Evolutionary conservation across 164 flowering plant species (phyloP).

Genomic region (Nymphaea thermarum): DNA sequence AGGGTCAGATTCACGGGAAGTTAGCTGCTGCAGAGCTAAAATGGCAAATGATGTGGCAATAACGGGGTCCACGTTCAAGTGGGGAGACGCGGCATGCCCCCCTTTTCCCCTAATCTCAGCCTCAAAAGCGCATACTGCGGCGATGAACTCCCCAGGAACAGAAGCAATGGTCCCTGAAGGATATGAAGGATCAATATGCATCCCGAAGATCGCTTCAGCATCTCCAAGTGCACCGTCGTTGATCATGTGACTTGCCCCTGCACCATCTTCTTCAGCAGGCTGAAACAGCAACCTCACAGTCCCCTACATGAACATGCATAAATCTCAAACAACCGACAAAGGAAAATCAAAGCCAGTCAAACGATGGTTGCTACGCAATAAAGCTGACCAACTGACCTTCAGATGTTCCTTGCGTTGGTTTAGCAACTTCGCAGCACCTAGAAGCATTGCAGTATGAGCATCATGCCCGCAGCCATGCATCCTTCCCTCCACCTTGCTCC

Average conservation of each 20-base stretch:
- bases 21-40: constrained; percentile 65
- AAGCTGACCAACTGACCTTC: constrained; percentile 22
- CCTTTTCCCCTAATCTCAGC: constrained; percentile 59
- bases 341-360: neutral
- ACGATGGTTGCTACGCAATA: neutral
- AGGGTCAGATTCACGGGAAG: constrained; percentile 75
- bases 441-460: constrained; percentile 78
- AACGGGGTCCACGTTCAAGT: constrained; percentile 41
- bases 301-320: constrained; percentile 28
- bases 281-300: constrained; percentile 80
- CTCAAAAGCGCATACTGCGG: constrained; percentile 51
- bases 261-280: constrained; percentile 89
- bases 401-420: constrained; percentile 47
- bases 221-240: constrained; percentile 71
- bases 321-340: neutral
- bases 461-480: constrained; percentile 95
- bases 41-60: constrained; percentile 56
- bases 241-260: constrained; percentile 77
- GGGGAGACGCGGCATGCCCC: constrained; percentile 63
- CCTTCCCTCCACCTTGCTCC: constrained; percentile 68
- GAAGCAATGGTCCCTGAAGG: constrained; percentile 57
- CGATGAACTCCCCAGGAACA: constrained; percentile 42
- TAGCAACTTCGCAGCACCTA: constrained; percentile 87
- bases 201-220: constrained; percentile 69
- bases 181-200: constrained; percentile 31